These are phyloP conservation scores for Penicillium paxilli DNA, from an alignment of 495 filamentous ascomycete genomes.

Conservation along the genomic window DNA sequence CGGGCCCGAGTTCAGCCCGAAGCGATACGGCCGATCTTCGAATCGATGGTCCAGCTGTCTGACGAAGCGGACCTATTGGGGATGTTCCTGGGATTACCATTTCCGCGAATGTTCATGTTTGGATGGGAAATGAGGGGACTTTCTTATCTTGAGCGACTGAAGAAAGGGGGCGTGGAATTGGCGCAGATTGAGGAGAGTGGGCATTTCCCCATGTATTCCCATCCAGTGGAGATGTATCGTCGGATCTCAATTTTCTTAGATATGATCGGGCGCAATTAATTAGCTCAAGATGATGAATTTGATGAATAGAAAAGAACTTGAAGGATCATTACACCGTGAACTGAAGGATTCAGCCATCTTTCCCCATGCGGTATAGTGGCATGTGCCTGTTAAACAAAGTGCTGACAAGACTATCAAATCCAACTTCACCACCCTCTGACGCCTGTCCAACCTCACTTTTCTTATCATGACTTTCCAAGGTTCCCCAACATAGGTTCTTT, in stretches of 20 bases:
- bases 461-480: too few species aligned
- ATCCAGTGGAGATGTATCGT: slow-evolving; percentile 30
- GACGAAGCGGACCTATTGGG: slow-evolving; percentile 22
- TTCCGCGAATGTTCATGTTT: slow-evolving; percentile 31
- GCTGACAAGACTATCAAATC: background rate
- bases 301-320: background rate
- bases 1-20: slow-evolving; percentile 17
- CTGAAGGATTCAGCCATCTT: background rate
- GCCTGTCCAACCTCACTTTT: background rate
- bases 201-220: slow-evolving; percentile 38
- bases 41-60: slow-evolving; percentile 29
- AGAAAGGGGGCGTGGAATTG: slow-evolving; percentile 25
- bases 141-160: slow-evolving; percentile 22
- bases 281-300: background rate
- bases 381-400: background rate
- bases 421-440: background rate
- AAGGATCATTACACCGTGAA: background rate
- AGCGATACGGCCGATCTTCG: slow-evolving; percentile 24
- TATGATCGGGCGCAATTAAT: slow-evolving; percentile 4
- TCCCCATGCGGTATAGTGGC: background rate
- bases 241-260: slow-evolving; percentile 21
- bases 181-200: slow-evolving; percentile 24
- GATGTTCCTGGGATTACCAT: slow-evolving; percentile 20
- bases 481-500: too few species aligned
- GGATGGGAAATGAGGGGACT: slow-evolving; percentile 22